A percentile compares a stretch with the other conserved stretches of the same genome.
Conservation (phyloP, 1,284 basidiomycete species). For the Moniliella sp. region DNA sequence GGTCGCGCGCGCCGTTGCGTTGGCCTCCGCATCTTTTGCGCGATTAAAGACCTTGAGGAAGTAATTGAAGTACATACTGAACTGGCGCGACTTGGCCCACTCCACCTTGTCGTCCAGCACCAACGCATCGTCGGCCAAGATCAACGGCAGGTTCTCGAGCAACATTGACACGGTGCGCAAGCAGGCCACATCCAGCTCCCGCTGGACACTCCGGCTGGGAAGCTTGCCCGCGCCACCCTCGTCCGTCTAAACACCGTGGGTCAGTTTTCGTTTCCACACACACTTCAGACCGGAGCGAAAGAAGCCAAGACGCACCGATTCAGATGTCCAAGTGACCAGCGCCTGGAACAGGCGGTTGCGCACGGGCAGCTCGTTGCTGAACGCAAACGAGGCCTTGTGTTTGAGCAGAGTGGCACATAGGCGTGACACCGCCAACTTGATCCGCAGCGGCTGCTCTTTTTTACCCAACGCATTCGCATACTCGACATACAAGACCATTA, state of each 20-base stretch:
- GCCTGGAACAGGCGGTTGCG: constrained; percentile 27
- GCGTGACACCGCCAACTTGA: constrained; percentile 24
- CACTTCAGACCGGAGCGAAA: too few relatives aligned
- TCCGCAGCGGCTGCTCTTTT: constrained; percentile 19
- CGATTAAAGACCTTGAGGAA: constrained; percentile 30
- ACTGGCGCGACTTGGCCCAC: constrained; percentile 24
- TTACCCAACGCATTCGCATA: constrained; percentile 22
- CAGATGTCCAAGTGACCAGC: constrained; percentile 23
- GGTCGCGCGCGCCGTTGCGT: not conserved
- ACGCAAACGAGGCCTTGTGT: constrained; percentile 17
- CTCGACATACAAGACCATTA: constrained; percentile 26
- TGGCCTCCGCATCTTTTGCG: constrained; percentile 2
- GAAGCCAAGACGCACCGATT: constrained; percentile 7
- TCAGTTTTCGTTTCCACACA: too few relatives aligned
- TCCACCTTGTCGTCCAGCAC: constrained; percentile 27
- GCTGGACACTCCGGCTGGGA: constrained; percentile 18
- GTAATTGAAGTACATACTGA: constrained; percentile 21
- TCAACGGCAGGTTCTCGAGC: constrained; percentile 19
- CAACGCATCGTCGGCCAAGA: constrained; percentile 22
- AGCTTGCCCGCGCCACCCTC: constrained; percentile 8
- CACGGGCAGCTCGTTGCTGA: constrained; percentile 21
- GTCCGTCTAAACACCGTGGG: too few relatives aligned
- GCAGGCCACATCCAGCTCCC: constrained; percentile 22
- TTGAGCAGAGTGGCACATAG: constrained; percentile 21
- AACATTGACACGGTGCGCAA: constrained; percentile 22